Conservation (phyloP, 176 grass and related monocot species). For the Avena sativa region DNA sequence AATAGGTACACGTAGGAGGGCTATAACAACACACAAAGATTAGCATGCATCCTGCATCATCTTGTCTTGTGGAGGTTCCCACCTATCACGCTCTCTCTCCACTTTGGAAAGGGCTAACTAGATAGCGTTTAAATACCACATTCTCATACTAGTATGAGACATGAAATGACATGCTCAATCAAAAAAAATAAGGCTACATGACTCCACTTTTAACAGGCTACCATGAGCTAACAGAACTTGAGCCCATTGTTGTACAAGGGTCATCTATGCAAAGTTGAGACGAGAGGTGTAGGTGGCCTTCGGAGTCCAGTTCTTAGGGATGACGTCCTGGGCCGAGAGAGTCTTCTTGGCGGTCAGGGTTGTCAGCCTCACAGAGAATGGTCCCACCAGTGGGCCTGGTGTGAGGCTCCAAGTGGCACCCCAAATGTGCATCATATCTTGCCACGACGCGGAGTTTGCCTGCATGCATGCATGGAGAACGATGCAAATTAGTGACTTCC, state of each 20-base stretch:
- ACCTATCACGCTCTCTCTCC: not conserved
- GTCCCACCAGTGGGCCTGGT: constrained; percentile 67
- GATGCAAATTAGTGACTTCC: not conserved
- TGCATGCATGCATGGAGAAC: constrained; percentile 13
- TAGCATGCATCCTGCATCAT: not conserved
- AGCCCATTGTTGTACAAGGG: not conserved
- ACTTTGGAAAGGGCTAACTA: not conserved
- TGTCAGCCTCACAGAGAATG: constrained; percentile 80
- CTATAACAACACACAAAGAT: not conserved
- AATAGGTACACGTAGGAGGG: too few relatives aligned
- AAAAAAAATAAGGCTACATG: not conserved
- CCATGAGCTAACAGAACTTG: not conserved
- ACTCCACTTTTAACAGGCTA: not conserved
- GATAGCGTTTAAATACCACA: not conserved
- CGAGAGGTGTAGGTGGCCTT: constrained; percentile 95
- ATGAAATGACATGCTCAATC: not conserved
- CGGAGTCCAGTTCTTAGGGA: constrained; percentile 89
- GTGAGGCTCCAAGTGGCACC: constrained; percentile 91
- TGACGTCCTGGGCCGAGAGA: constrained; percentile 83
- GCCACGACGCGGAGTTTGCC: constrained; percentile 75
- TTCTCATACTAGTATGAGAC: not conserved
- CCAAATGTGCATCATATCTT: constrained; percentile 93
- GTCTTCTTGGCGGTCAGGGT: constrained; percentile 73
- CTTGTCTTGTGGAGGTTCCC: not conserved
- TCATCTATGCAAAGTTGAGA: constrained; percentile 72